Conservation (phyloP, 768 basidiomycete species). For the Tricholoma sp. region DNA sequence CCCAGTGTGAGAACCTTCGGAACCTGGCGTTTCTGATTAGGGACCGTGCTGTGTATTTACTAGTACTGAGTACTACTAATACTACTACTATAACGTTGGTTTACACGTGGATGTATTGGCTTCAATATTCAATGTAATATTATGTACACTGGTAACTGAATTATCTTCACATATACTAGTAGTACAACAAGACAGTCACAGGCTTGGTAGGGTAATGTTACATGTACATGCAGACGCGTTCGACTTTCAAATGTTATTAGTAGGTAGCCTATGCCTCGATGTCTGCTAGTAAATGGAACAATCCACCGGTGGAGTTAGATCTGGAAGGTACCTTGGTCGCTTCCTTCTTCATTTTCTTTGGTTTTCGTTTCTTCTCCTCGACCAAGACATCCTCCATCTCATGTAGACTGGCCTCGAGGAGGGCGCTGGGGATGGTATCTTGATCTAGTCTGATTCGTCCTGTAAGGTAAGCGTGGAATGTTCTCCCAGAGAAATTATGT, state of each 20-base stretch:
- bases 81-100: too few relatives aligned
- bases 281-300: conserved; percentile 40
- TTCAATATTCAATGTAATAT: too few relatives aligned
- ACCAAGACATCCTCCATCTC: conserved; percentile 46
- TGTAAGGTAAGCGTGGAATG: conserved; percentile 53
- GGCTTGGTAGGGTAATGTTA: too few relatives aligned
- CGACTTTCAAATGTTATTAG: neutral
- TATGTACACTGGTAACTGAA: too few relatives aligned
- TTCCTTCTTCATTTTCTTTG: conserved; percentile 25
- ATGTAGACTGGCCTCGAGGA: conserved; percentile 44
- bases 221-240: neutral
- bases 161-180: too few relatives aligned
- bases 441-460: conserved; percentile 15
- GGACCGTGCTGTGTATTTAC: too few relatives aligned
- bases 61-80: too few relatives aligned
- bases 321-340: conserved; percentile 7
- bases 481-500: conserved; percentile 51
- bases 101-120: too few relatives aligned
- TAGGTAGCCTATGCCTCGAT: conserved; percentile 21
- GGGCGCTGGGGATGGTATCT: conserved; percentile 20
- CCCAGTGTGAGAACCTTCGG: too few relatives aligned
- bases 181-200: too few relatives aligned
- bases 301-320: conserved; percentile 11
- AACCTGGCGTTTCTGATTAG: too few relatives aligned
- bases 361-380: conserved; percentile 42